phyloP scores from a whole-genome alignment of 306 rosid species.

The Cyclanthera cordifolia region DNA sequence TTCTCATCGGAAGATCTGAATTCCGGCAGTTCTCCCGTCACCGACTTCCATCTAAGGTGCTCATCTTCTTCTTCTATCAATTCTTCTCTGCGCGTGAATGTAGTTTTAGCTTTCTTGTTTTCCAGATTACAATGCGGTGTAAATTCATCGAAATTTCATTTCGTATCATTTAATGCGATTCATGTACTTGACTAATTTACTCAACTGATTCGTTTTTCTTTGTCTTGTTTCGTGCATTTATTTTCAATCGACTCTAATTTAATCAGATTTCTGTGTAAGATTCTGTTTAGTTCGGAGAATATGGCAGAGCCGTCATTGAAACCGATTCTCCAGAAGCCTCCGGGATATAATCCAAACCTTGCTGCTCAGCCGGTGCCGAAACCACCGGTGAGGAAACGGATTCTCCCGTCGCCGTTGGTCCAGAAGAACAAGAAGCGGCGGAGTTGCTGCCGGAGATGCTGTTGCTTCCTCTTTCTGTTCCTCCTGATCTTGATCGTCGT shows the following conservation, averaged over 20 bases:
- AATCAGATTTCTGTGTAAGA: neutral
- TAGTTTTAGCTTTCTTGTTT: neutral
- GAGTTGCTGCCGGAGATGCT: conserved; percentile 32
- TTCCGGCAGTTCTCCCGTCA: neutral
- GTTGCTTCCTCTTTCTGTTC: conserved; percentile 36
- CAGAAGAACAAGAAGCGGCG: conserved; percentile 20
- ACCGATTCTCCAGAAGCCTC: conserved; percentile 60
- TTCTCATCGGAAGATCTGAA: neutral
- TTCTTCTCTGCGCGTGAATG: neutral
- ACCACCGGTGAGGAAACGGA: conserved; percentile 23
- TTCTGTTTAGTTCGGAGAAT: neutral
- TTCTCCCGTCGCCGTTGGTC: conserved; percentile 30
- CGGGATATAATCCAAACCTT: conserved; percentile 34
- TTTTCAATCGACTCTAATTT: neutral
- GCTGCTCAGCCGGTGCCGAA: conserved; percentile 11
- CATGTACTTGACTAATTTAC: neutral
- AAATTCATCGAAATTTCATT: neutral
- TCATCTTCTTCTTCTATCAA: neutral
- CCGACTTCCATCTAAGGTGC: neutral
- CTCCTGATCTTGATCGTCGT: conserved; percentile 26
- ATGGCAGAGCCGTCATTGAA: conserved; percentile 32
- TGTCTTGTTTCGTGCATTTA: neutral
- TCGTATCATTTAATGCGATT: neutral
- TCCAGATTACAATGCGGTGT: neutral
- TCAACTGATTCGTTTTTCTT: neutral